Evolutionary conservation across 306 rosid species (phyloP), one percentile per base, ranked within the genome.

Genomic region (Prosopis cineraria): DNA sequence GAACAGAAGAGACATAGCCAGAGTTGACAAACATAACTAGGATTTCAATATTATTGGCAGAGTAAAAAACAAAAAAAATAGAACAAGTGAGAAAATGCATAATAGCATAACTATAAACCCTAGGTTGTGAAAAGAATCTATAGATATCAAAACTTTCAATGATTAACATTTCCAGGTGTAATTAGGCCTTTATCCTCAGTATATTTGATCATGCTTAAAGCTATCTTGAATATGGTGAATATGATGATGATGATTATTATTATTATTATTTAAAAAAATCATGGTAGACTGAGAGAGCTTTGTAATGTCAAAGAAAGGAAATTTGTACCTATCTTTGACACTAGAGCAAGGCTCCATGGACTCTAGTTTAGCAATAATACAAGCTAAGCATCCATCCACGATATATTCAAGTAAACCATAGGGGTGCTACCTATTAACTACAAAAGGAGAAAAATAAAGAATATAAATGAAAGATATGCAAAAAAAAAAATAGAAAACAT

Each of bases 161-260:
- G 48, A 55, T 82, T 40, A 81, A 87, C 97, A 95, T 94, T 92
- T 68, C 98, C 97, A 6, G 93, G 97, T 6, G 92, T 85, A 37
- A 94, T 88, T 13, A 94, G 85, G 37, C 97, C 95, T 74, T 87
- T 90, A 8, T 80, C 93, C 82, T 94, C 93, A 0, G 97, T 97
- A 41, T 94, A 97, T 67, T 90, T 78, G 68, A 92, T 94, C 98
- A 94, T 94, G 77, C 93, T 89, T 40, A 82, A 60, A 0, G 89
- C 94, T 67, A 87, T 87, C 85, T 97, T 94, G 86, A 75, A 78
- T 31, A 39, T 11, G 39, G 30, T 68, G 74, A 41, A 13, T n/a
- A n/a, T n/a, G n/a, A n/a, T n/a, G n/a, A n/a, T n/a, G n/a, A n/a
- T n/a, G 20, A 78, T 75, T 1, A 72, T 30, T 55, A 59, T 58